A percentile compares a stretch with the other conserved stretches of the same genome.
Conservation (phyloP, 2,329 filamentous ascomycete genomes). For the Pseudopithomyces maydicus region DNA sequence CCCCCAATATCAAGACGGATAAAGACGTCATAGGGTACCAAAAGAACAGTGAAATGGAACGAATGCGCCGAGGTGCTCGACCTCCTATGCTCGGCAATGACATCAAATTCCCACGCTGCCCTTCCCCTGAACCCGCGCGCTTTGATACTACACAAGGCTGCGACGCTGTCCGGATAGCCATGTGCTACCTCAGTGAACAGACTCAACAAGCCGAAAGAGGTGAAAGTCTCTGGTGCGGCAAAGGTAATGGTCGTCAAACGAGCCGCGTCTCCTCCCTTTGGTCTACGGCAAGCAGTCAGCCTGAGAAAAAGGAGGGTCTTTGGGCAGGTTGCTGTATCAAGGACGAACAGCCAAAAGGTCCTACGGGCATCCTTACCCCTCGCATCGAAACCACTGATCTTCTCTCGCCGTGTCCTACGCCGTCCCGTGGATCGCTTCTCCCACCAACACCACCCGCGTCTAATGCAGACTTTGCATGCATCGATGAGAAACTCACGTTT, state of each 20-base stretch:
- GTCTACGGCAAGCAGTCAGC: slow-evolving; percentile 48
- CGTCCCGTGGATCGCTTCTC: slow-evolving; percentile 28
- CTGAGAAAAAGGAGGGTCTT: slow-evolving; percentile 64
- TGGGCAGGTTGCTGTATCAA: slow-evolving; percentile 75
- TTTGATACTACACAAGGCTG: slow-evolving; percentile 75
- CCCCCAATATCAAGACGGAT: slow-evolving; percentile 26
- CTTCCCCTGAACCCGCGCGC: slow-evolving; percentile 81
- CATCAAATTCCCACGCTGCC: slow-evolving; percentile 78
- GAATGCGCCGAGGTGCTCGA: slow-evolving; percentile 63
- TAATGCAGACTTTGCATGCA: slow-evolving; percentile 46
- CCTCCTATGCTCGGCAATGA: slow-evolving; percentile 90
- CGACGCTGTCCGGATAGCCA: slow-evolving; percentile 54
- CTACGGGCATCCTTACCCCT: slow-evolving; percentile 59
- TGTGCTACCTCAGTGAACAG: slow-evolving; percentile 58
- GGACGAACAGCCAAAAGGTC: slow-evolving; percentile 46
- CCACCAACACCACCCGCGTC: slow-evolving; percentile 47
- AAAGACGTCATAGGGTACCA: slow-evolving; percentile 34
- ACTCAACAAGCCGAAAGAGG: slow-evolving; percentile 47
- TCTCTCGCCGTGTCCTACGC: slow-evolving; percentile 46
- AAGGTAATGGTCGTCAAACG: slow-evolving; percentile 34
- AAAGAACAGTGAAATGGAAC: slow-evolving; percentile 52
- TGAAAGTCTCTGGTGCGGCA: slow-evolving; percentile 67
- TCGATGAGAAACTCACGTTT: slow-evolving; percentile 48
- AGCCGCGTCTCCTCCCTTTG: slow-evolving; percentile 42
- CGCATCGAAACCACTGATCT: slow-evolving; percentile 47